Percentiles rank a stretch among this genome's conserved stretches.
Evolutionary conservation across 2,329 filamentous ascomycete genomes (phyloP).

Genomic region (Elsinoe australis): DNA sequence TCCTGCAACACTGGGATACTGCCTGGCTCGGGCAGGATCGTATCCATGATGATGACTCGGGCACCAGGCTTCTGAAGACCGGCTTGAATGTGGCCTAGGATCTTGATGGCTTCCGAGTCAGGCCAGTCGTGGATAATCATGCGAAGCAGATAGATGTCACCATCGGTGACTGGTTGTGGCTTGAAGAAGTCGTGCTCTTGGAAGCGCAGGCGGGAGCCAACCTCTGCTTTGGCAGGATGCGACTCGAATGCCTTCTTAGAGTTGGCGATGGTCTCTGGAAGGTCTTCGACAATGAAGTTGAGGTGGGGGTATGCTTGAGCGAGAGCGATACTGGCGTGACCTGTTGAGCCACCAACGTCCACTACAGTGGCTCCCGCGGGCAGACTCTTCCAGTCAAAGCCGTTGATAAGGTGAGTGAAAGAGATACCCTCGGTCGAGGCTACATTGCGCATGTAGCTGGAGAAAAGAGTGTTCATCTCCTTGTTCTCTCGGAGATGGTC

Average conservation of each 20-base stretch:
- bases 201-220: constrained; percentile 21
- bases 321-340: constrained; percentile 37
- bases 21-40: constrained; percentile 20
- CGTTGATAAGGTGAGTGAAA: constrained; percentile 45
- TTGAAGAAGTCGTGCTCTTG: constrained; percentile 26
- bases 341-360: constrained; percentile 38
- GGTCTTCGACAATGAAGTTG: constrained; percentile 41
- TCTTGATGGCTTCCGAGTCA: constrained; percentile 22
- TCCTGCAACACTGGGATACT: constrained; percentile 21
- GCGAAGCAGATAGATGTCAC: constrained; percentile 27
- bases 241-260: constrained; percentile 9
- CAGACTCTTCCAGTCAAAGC: constrained; percentile 47
- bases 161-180: constrained; percentile 25
- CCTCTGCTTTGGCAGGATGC: constrained; percentile 16
- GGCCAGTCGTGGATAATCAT: constrained; percentile 28
- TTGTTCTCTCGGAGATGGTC: constrained; percentile 21
- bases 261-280: constrained; percentile 25
- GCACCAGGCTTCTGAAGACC: constrained; percentile 22
- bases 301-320: constrained; percentile 38
- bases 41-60: constrained; percentile 26
- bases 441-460: constrained; percentile 23
- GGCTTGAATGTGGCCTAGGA: constrained; percentile 21
- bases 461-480: constrained; percentile 21
- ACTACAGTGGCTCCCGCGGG: constrained; percentile 43
- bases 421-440: constrained; percentile 45